Percentiles rank a stretch among this genome's conserved stretches.
These are phyloP conservation scores for Stephanodiscus triporus DNA, from an alignment of 108 stramenopile genomes.

Conservation along the genomic window DNA sequence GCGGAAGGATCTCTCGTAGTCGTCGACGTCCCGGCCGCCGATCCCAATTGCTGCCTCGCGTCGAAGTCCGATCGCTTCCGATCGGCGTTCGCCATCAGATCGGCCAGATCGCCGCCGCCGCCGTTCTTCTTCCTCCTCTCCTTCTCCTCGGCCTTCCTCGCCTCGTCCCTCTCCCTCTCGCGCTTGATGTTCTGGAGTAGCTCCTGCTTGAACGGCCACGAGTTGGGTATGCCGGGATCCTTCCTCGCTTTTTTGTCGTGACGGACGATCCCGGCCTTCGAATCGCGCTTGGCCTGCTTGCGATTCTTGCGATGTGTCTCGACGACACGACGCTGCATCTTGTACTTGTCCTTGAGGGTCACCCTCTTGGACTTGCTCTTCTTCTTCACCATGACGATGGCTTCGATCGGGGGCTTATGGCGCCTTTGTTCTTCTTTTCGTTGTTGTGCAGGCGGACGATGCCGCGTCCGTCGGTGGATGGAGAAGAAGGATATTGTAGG, in stretches of 20 bases:
- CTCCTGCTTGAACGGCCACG: conserved; percentile 98
- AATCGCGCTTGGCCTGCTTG: conserved; percentile 89
- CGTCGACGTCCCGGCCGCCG: background rate
- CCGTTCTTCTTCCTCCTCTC: conserved; percentile 54
- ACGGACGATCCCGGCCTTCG: conserved; percentile 61
- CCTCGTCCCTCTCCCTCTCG: conserved; percentile 80
- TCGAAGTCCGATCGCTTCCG: conserved; percentile 58
- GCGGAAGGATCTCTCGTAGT: no score
- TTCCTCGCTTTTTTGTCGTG: conserved; percentile 81
- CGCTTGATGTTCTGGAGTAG: conserved; percentile 85
- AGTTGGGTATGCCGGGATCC: conserved; percentile 99
- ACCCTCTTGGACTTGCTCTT: conserved; percentile 97
- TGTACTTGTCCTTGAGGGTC: conserved; percentile 99
- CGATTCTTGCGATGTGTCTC: conserved; percentile 94
- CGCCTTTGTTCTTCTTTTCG: background rate
- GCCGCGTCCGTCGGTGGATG: background rate
- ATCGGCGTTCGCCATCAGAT: conserved; percentile 43
- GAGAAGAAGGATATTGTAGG: no score
- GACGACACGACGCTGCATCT: conserved; percentile 87
- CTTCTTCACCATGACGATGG: conserved; percentile 92
- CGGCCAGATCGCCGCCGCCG: conserved; percentile 25
- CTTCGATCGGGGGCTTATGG: no score
- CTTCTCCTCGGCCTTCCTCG: conserved; percentile 70
- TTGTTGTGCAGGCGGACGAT: background rate
- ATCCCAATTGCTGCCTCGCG: conserved; percentile 21